phyloP scores from a whole-genome alignment of 2,329 filamentous ascomycete species.

The Phaeosphaeriaceae sp. region DNA sequence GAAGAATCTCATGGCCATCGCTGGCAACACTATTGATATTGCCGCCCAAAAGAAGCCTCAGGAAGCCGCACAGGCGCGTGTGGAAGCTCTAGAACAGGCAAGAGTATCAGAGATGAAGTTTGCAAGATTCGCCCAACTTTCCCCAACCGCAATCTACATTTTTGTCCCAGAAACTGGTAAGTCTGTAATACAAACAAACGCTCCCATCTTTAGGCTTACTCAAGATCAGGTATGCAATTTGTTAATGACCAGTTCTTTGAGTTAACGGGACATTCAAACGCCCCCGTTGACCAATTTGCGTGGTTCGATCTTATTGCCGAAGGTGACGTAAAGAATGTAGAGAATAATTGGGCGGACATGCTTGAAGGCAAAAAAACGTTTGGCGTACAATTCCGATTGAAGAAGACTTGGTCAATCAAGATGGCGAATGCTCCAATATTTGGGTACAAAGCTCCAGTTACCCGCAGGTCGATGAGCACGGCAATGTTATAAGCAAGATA shows the following conservation, averaged over 20 bases:
- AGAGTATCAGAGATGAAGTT: slow-evolving; percentile 34
- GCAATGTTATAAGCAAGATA: slow-evolving; percentile 28
- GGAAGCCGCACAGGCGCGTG: slow-evolving; percentile 24
- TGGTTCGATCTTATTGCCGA: slow-evolving; percentile 28
- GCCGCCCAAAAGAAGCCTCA: slow-evolving; percentile 39
- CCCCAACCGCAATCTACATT: slow-evolving; percentile 36
- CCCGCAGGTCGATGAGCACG: slow-evolving; percentile 30
- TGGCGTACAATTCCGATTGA: slow-evolving; percentile 31
- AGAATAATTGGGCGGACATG: slow-evolving; percentile 24
- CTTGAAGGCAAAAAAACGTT: slow-evolving; percentile 20
- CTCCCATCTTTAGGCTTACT: not conserved
- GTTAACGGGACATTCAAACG: slow-evolving; percentile 25
- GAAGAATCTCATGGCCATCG: slow-evolving; percentile 33
- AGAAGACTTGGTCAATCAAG: slow-evolving; percentile 36
- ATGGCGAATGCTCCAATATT: slow-evolving; percentile 28
- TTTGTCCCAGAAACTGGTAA: slow-evolving; percentile 27
- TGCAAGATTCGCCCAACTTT: slow-evolving; percentile 32
- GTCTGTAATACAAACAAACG: not conserved
- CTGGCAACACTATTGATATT: slow-evolving; percentile 42
- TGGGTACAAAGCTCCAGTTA: slow-evolving; percentile 36
- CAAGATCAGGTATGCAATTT: slow-evolving; percentile 29
- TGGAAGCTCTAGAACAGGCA: slow-evolving; percentile 35
- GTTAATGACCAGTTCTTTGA: slow-evolving; percentile 40
- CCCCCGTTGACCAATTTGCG: slow-evolving; percentile 18
- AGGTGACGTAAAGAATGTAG: slow-evolving; percentile 25